A percentile compares a stretch with the other conserved stretches of the same genome.
These are phyloP conservation scores for Nannochloropsis salina DNA, from an alignment of 108 stramenopile species.

Conservation along the genomic window DNA sequence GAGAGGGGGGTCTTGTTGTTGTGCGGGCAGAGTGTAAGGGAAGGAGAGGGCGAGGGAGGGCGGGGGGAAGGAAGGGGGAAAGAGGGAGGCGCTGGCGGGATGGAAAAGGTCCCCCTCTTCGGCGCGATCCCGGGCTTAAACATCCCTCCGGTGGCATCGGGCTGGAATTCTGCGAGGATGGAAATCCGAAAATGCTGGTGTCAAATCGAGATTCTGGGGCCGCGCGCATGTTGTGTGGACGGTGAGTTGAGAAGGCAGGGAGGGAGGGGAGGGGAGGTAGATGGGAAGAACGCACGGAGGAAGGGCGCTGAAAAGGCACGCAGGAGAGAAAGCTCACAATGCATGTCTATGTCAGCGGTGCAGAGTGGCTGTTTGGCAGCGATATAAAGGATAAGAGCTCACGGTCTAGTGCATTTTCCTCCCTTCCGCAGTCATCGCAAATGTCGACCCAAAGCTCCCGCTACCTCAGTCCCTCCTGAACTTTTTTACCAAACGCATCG, in stretches of 20 bases:
- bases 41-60: not conserved
- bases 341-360: no score
- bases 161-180: not conserved
- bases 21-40: not conserved
- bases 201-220: not conserved
- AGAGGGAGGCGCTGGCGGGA: not conserved
- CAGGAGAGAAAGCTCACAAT: no score
- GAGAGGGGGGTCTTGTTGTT: not conserved
- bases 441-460: not conserved
- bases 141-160: not conserved
- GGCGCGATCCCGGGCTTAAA: not conserved
- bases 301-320: no score
- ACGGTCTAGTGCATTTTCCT: not conserved
- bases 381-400: no score
- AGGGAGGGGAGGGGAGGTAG: not conserved
- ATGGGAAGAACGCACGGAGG: not conserved
- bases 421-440: not conserved
- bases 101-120: no score
- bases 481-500: not conserved
- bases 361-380: no score
- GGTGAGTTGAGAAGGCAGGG: not conserved
- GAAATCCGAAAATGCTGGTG: not conserved
- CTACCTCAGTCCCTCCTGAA: slow-evolving; percentile 11
- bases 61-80: not conserved
- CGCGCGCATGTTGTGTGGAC: not conserved